Percentiles rank a stretch among this genome's conserved stretches.
Conservation (phyloP, 768 basidiomycete genomes). For the Rhizopogon roseolus region DNA sequence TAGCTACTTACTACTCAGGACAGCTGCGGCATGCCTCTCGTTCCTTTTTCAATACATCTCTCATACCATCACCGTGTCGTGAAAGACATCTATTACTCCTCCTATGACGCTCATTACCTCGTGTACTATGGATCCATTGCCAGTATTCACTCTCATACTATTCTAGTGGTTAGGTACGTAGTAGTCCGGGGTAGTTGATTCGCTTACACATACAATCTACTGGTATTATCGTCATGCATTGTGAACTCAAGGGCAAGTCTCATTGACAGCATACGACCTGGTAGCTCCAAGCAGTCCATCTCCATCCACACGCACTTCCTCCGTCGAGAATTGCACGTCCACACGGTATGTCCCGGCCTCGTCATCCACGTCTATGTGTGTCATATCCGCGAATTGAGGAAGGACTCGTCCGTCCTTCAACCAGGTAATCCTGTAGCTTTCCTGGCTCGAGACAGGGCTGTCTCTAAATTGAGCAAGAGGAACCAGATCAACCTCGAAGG, state of each 20-base stretch:
- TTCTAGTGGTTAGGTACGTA: neutral
- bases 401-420: conserved; percentile 40
- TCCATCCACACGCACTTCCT: conserved; percentile 51
- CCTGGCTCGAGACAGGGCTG: conserved; percentile 23
- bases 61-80: neutral
- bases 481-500: conserved; percentile 46
- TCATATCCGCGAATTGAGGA: conserved; percentile 45
- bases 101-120: conserved; percentile 4
- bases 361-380: conserved; percentile 37
- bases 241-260: neutral
- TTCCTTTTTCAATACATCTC: neutral
- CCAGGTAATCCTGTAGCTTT: conserved; percentile 59
- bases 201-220: conserved; percentile 4
- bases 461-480: conserved; percentile 56
- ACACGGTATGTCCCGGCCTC: conserved; percentile 39
- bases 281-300: conserved; percentile 25
- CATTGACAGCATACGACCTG: conserved; percentile 10
- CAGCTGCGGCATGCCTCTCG: neutral
- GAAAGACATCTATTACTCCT: neutral
- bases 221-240: conserved; percentile 3
- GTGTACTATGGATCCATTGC: conserved; percentile 6
- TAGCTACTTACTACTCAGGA: neutral
- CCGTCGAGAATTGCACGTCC: conserved; percentile 46
- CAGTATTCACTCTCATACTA: conserved; percentile 2
- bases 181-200: neutral